Percentiles rank a stretch among this genome's conserved stretches.
These are phyloP conservation scores for Candida chauliodis DNA, from an alignment of 805 yeast species.

Conservation along the genomic window DNA sequence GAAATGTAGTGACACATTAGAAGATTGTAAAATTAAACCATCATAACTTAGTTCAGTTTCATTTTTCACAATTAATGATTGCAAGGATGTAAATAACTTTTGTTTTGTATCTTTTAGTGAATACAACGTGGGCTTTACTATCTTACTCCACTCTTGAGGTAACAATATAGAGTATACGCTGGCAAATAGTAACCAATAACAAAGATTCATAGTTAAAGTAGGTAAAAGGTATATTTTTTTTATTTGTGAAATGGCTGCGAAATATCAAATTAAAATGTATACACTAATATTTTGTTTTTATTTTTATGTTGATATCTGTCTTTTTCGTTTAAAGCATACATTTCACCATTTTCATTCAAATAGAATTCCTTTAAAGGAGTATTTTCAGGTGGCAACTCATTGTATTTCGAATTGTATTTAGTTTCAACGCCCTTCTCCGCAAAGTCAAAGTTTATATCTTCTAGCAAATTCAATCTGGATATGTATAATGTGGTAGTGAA, in stretches of 20 bases:
- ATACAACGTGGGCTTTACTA: constrained; percentile 7
- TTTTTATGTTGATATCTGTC: constrained; percentile 18
- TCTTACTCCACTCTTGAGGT: constrained; percentile 7
- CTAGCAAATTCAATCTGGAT: constrained; percentile 28
- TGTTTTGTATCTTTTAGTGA: constrained; percentile 7
- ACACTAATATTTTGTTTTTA: constrained; percentile 26
- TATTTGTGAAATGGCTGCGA: constrained; percentile 1
- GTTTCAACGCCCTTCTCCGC: constrained; percentile 18
- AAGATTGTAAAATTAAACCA: background rate
- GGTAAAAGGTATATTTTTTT: background rate
- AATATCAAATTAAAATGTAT: constrained; percentile 17
- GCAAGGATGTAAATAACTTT: constrained; percentile 4
- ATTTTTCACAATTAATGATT: background rate
- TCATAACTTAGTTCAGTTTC: background rate
- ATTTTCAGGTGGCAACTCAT: constrained; percentile 12
- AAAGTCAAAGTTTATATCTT: constrained; percentile 31
- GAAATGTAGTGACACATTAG: background rate
- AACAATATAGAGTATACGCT: background rate
- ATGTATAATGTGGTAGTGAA: constrained; percentile 38
- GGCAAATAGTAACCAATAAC: background rate
- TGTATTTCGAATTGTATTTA: constrained; percentile 11
- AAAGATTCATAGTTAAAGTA: background rate
- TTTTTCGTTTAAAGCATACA: constrained; percentile 21
- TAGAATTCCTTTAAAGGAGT: constrained; percentile 21
- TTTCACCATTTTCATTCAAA: constrained; percentile 28